Evolutionary conservation across 768 basidiomycete genomes (phyloP), one percentile per base, ranked within the genome.

Genomic region (Auriculariales sp.): DNA sequence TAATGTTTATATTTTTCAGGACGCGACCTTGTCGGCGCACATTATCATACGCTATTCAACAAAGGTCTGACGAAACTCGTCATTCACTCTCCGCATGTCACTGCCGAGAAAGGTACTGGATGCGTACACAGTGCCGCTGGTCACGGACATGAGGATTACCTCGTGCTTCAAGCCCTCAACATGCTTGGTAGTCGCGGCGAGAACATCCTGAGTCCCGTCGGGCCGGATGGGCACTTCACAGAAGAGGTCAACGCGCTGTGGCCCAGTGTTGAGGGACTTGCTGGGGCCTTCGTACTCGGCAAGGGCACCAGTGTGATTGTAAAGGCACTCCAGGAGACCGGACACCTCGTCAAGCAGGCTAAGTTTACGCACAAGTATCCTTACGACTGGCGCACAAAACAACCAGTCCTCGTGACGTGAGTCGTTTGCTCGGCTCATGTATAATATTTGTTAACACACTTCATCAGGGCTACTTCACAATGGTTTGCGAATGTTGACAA

Each of bases 51-150:
- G 33, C 68, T 83, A 12, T 92, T 92, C 61, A n/a, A 33, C 14
- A 42, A 50, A 42, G 52, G 60, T 5, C 52, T 60, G n/a, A 51
- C 64, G 15, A 63, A 72, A n/a, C 61, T 63, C 32, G 62, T 95
- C 42, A 73, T 94, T 32, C 60, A 75, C 1, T 80, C 88, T 1
- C 63, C 71, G 0, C 84, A 94, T 59, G 94, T 98, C 14, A 89
- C 83, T 1, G 64, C 83, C 0, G 75, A 81, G 15, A 84, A 91
- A n/a, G 94, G 94, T 4, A 95, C 93, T 2, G 93, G 94, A 29
- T 74, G 97, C 11, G 94, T 99, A 1, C 94, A 98, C 59, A 88
- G 84, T 55, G 93, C 94, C 0, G 93, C 94, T 11, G 92, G 89
- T 1, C 94, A 98, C 58, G 94, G 93, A 15, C 73, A 76, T 9